These are phyloP conservation scores for Marasmius tenuissimus DNA, from an alignment of 1,284 basidiomycete genomes.

Conservation along the genomic window DNA sequence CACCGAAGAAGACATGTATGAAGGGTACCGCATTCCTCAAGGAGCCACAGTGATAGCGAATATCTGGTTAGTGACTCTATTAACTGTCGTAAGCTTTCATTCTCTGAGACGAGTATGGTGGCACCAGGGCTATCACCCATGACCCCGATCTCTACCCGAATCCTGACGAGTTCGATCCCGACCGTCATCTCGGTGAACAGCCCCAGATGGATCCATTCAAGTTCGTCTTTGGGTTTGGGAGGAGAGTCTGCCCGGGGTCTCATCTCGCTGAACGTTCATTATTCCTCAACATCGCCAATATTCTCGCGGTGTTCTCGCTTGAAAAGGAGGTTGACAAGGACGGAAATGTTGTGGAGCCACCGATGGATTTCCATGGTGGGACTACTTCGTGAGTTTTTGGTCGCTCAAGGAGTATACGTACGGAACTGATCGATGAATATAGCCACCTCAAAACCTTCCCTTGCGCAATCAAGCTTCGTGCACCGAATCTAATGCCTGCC, in stretches of 20 bases:
- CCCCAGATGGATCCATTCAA: slow-evolving; percentile 31
- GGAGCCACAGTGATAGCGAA: slow-evolving; percentile 28
- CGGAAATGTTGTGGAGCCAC: background rate
- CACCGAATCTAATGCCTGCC: too few relatives aligned
- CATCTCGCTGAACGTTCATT: background rate
- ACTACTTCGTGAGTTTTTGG: background rate
- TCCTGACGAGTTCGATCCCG: slow-evolving; percentile 33
- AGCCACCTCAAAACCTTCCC: too few relatives aligned
- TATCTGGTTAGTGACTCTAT: slow-evolving; percentile 21
- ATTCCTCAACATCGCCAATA: background rate
- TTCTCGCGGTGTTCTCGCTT: background rate
- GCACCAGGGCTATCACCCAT: slow-evolving; percentile 37
- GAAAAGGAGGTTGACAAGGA: background rate
- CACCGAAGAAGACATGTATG: slow-evolving; percentile 27
- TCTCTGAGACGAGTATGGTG: background rate
- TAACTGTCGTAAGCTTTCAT: background rate
- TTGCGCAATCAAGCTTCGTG: too few relatives aligned
- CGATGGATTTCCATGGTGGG: background rate
- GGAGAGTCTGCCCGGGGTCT: slow-evolving; percentile 34
- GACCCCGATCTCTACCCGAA: slow-evolving; percentile 37
- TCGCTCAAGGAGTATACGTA: too few relatives aligned
- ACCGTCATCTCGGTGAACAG: slow-evolving; percentile 36
- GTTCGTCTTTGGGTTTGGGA: slow-evolving; percentile 40
- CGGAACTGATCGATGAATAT: too few relatives aligned
- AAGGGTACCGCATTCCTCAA: slow-evolving; percentile 27